Evolutionary conservation across 495 filamentous ascomycete species (phyloP).

Genomic region (Physcia stellaris): DNA sequence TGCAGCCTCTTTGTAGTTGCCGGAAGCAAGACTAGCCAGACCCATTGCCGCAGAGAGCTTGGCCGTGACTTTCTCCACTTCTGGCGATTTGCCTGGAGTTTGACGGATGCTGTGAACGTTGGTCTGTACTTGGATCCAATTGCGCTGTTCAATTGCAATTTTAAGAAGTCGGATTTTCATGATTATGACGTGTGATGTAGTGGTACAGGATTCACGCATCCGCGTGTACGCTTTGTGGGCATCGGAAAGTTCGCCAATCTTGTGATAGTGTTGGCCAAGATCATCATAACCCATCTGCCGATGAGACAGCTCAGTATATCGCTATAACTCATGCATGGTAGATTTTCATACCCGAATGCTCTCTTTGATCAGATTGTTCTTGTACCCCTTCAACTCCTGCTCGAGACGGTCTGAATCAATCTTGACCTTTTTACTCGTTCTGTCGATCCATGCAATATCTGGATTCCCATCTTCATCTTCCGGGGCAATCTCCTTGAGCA

Average conservation of each 20-base stretch:
- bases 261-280: conserved; percentile 52
- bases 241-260: conserved; percentile 44
- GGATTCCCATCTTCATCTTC: conserved; percentile 49
- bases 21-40: conserved; percentile 52
- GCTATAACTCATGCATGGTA: neutral
- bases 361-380: conserved; percentile 95
- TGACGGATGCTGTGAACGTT: conserved; percentile 54
- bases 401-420: conserved; percentile 60
- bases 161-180: conserved; percentile 58
- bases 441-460: conserved; percentile 59
- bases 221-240: conserved; percentile 55
- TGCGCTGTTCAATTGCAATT: conserved; percentile 50
- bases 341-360: conserved; percentile 64
- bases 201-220: conserved; percentile 65
- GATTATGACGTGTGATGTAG: conserved; percentile 52
- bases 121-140: conserved; percentile 51
- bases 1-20: conserved; percentile 60
- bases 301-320: neutral
- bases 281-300: conserved; percentile 65
- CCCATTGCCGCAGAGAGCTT: conserved; percentile 57
- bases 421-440: conserved; percentile 46
- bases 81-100: conserved; percentile 25
- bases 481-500: conserved; percentile 46
- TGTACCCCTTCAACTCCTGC: conserved; percentile 77
- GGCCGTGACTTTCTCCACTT: conserved; percentile 49